A percentile compares a stretch with the other conserved stretches of the same genome.
These are phyloP conservation scores for Xylaria scruposa DNA, from an alignment of 495 filamentous ascomycete genomes.

Conservation along the genomic window DNA sequence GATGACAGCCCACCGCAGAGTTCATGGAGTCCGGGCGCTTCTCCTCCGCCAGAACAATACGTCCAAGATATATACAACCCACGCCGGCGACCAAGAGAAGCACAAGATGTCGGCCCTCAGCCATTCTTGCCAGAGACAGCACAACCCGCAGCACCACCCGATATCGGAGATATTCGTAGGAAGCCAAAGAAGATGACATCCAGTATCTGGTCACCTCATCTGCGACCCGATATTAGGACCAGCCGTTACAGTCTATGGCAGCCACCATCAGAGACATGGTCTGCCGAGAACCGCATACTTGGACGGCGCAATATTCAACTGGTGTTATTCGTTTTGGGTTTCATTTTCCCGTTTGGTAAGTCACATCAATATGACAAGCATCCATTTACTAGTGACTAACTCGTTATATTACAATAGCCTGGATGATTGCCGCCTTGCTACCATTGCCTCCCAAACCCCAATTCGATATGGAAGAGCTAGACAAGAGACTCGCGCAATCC, in stretches of 20 bases:
- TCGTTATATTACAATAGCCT: conserved; percentile 55
- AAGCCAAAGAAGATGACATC: conserved; percentile 53
- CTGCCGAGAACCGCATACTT: conserved; percentile 61
- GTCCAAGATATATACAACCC: conserved; percentile 59
- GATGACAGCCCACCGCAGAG: conserved; percentile 50
- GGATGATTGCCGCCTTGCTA: conserved; percentile 85
- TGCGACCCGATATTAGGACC: conserved; percentile 67
- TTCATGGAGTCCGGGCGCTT: conserved; percentile 46
- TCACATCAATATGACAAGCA: conserved; percentile 15
- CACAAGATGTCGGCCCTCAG: conserved; percentile 32
- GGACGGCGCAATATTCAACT: conserved; percentile 81
- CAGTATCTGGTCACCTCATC: conserved; percentile 76
- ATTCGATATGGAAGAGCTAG: conserved; percentile 51
- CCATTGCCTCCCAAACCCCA: conserved; percentile 70
- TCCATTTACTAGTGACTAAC: conserved; percentile 20
- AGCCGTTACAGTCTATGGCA: conserved; percentile 66
- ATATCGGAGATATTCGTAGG: conserved; percentile 36
- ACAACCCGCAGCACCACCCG: conserved; percentile 35
- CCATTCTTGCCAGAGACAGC: conserved; percentile 44
- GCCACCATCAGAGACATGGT: conserved; percentile 73
- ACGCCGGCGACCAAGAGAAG: conserved; percentile 54
- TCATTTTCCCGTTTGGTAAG: conserved; percentile 82
- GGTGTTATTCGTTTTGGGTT: conserved; percentile 85
- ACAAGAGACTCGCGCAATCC: conserved; percentile 33
- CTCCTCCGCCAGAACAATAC: conserved; percentile 55